Evolutionary conservation across 208 protist species (phyloP).

Genomic region (Trichomonas tenax): DNA sequence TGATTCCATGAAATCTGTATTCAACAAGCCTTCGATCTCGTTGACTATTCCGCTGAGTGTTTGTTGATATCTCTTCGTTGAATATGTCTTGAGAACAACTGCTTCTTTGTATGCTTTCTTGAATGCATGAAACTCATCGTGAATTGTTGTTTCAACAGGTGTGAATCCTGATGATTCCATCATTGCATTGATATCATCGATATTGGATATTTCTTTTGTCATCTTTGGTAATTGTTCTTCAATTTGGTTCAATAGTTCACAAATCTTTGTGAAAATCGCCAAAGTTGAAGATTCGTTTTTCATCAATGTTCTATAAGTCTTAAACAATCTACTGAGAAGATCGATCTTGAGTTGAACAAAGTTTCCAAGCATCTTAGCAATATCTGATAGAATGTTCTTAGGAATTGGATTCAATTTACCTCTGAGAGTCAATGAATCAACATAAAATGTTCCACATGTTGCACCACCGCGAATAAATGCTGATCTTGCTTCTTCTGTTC

Average conservation of each 20-base stretch:
- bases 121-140: background rate
- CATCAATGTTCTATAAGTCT: background rate
- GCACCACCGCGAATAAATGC: background rate
- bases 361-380: background rate
- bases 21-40: background rate
- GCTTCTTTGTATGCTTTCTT: background rate
- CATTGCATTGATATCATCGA: background rate
- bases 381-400: background rate
- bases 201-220: background rate
- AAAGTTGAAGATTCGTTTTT: background rate
- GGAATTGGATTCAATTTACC: background rate
- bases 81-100: background rate
- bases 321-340: background rate
- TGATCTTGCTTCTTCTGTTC: background rate
- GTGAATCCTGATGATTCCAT: background rate
- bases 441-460: background rate
- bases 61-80: background rate
- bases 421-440: background rate
- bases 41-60: background rate
- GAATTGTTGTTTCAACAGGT: background rate
- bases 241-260: background rate
- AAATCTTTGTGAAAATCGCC: background rate
- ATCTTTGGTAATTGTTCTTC: background rate
- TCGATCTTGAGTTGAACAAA: background rate
- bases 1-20: background rate